These are phyloP conservation scores for Cutaneotrichosporon dermatis DNA, from an alignment of 1,284 basidiomycete genomes.

Conservation along the genomic window DNA sequence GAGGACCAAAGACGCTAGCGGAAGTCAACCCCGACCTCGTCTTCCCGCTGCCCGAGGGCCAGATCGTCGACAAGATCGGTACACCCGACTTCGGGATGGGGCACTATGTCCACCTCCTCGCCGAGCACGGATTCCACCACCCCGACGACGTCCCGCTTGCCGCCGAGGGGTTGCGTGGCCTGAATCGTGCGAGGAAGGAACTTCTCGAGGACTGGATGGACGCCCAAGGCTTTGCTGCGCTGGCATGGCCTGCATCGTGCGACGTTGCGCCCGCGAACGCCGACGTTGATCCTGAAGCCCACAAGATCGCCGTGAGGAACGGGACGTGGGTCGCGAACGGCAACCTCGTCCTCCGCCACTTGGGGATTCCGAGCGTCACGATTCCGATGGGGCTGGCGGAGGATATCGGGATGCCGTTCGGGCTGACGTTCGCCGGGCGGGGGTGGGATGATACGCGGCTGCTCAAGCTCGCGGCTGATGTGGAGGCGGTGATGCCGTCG, in stretches of 20 bases:
- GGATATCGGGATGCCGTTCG: constrained; percentile 12
- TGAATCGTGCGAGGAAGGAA: constrained; percentile 5
- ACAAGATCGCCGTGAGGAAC: neutral
- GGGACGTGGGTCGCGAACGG: constrained; percentile 15
- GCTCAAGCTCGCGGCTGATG: neutral
- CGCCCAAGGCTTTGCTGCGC: neutral
- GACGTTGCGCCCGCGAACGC: constrained; percentile 10
- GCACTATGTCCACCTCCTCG: constrained; percentile 1
- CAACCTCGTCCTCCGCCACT: constrained; percentile 6
- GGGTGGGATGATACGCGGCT: constrained; percentile 10
- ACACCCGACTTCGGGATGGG: constrained; percentile 10
- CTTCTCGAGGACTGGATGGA: constrained; percentile 13
- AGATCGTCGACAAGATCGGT: constrained; percentile 1
- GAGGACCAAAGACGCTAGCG: neutral
- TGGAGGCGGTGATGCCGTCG: neutral
- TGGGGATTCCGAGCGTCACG: constrained; percentile 9
- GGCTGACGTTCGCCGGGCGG: constrained; percentile 4
- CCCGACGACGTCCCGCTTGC: neutral
- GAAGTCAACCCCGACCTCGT: constrained; percentile 6
- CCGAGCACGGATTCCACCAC: neutral
- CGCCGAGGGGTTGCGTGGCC: neutral
- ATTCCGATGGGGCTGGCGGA: constrained; percentile 9
- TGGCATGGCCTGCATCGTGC: neutral
- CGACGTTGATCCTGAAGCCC: neutral
- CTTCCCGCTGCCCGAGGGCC: constrained; percentile 6